phyloP scores from a whole-genome alignment of 306 rosid species.

The Malus asiatica region DNA sequence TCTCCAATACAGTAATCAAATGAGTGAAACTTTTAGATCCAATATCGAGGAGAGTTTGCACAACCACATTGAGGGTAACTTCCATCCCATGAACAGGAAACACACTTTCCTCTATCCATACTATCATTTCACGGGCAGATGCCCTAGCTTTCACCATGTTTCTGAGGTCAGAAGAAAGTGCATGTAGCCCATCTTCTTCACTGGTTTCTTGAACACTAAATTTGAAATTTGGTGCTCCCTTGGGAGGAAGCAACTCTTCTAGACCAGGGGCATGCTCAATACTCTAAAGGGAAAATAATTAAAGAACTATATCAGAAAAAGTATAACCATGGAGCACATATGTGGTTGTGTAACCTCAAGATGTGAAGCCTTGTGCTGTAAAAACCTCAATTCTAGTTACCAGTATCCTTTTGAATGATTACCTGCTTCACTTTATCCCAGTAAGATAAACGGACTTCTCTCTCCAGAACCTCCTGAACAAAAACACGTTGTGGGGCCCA shows the following conservation, averaged over 20 bases:
- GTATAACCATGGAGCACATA: background rate
- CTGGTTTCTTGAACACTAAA: slow-evolving; percentile 48
- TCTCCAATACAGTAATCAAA: slow-evolving; percentile 90
- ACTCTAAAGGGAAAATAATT: slow-evolving; percentile 45
- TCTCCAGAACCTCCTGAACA: slow-evolving; percentile 96
- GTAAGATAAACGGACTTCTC: slow-evolving; percentile 95
- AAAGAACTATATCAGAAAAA: slow-evolving; percentile 8
- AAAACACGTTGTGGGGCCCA: slow-evolving; percentile 99
- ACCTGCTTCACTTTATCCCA: slow-evolving; percentile 99
- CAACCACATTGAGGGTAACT: slow-evolving; percentile 62
- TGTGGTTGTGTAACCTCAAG: background rate
- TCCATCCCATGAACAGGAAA: slow-evolving; percentile 74
- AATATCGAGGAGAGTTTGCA: slow-evolving; percentile 84
- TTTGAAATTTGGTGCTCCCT: slow-evolving; percentile 70
- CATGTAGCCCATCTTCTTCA: slow-evolving; percentile 47
- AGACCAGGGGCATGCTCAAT: slow-evolving; percentile 95
- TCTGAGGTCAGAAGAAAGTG: slow-evolving; percentile 65
- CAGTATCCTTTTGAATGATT: slow-evolving; percentile 5
- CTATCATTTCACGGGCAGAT: slow-evolving; percentile 74
- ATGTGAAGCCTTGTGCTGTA: background rate
- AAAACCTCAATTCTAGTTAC: background rate
- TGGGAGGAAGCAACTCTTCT: slow-evolving; percentile 92
- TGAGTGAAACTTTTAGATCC: slow-evolving; percentile 99
- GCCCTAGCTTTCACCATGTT: slow-evolving; percentile 83
- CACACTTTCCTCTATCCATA: slow-evolving; percentile 79